phyloP scores from a whole-genome alignment of 1,284 basidiomycete species.

The Xanthoconium separans region DNA sequence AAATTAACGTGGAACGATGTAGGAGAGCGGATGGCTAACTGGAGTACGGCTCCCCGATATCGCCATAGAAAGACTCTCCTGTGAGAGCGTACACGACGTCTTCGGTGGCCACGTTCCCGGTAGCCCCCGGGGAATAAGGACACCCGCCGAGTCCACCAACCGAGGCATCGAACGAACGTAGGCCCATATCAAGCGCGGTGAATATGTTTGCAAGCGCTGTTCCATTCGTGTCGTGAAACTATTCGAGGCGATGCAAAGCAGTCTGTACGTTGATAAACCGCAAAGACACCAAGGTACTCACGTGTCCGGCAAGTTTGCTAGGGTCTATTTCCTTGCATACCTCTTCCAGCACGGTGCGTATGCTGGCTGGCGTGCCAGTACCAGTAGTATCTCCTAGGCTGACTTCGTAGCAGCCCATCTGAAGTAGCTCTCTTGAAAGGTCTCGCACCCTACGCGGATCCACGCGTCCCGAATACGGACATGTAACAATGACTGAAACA shows the following conservation, averaged over 20 bases:
- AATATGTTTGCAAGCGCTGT: conserved; percentile 76
- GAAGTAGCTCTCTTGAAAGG: conserved; percentile 68
- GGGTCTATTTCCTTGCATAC: conserved; percentile 65
- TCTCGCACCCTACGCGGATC: conserved; percentile 66
- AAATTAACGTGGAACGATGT: not conserved
- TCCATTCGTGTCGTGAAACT: conserved; percentile 94
- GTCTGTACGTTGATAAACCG: not conserved
- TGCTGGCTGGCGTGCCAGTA: conserved; percentile 72
- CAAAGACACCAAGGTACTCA: conserved; percentile 34
- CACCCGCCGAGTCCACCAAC: conserved; percentile 92
- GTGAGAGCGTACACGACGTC: conserved; percentile 86
- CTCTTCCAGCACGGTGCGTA: conserved; percentile 68
- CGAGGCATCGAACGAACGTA: conserved; percentile 72
- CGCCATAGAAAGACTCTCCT: conserved; percentile 32
- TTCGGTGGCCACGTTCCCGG: conserved; percentile 91
- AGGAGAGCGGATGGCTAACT: conserved; percentile 11
- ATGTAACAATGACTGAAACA: conserved; percentile 81
- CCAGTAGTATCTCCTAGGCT: conserved; percentile 93
- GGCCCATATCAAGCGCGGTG: conserved; percentile 59
- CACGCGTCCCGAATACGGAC: conserved; percentile 84
- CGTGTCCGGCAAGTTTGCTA: conserved; percentile 71
- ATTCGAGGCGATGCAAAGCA: conserved; percentile 9
- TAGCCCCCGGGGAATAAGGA: conserved; percentile 93
- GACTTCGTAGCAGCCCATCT: conserved; percentile 96
- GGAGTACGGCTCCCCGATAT: conserved; percentile 21